Evolutionary conservation across 805 yeast species (phyloP).

Genomic region (Candida alai): DNA sequence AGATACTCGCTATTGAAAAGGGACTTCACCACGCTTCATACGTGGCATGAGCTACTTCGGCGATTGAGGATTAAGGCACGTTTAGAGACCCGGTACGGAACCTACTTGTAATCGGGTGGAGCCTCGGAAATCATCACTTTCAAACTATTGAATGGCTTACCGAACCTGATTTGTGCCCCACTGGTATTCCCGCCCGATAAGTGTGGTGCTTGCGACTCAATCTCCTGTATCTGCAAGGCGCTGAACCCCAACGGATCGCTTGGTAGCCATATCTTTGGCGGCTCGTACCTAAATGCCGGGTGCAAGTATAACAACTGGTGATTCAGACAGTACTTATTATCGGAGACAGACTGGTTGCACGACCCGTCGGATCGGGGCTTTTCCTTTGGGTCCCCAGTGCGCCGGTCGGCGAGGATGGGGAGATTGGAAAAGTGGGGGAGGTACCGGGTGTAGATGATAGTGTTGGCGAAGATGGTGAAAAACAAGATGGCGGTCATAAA

Average conservation of each 20-base stretch:
- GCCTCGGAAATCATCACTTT: slow-evolving; percentile 21
- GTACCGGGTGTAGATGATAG: slow-evolving; percentile 44
- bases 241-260: slow-evolving; percentile 31
- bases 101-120: slow-evolving; percentile 33
- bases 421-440: slow-evolving; percentile 24
- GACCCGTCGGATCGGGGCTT: background rate
- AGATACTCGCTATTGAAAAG: slow-evolving; percentile 4
- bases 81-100: slow-evolving; percentile 11
- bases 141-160: slow-evolving; percentile 10
- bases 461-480: slow-evolving; percentile 56
- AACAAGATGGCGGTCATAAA: slow-evolving; percentile 50
- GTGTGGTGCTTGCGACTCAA: slow-evolving; percentile 13
- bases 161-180: slow-evolving; percentile 22
- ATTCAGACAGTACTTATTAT: slow-evolving; percentile 15
- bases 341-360: background rate
- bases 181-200: slow-evolving; percentile 20
- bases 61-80: slow-evolving; percentile 16
- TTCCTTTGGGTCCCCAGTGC: slow-evolving; percentile 3
- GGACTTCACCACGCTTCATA: background rate
- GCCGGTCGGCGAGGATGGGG: slow-evolving; percentile 23
- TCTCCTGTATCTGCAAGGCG: slow-evolving; percentile 16
- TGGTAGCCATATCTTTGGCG: slow-evolving; percentile 40
- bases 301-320: slow-evolving; percentile 29
- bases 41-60: slow-evolving; percentile 14
- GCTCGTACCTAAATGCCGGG: slow-evolving; percentile 34